Evolutionary conservation across 805 yeast species (phyloP), one percentile per base, ranked within the genome.

Genomic region (Candida parachauliodes): DNA sequence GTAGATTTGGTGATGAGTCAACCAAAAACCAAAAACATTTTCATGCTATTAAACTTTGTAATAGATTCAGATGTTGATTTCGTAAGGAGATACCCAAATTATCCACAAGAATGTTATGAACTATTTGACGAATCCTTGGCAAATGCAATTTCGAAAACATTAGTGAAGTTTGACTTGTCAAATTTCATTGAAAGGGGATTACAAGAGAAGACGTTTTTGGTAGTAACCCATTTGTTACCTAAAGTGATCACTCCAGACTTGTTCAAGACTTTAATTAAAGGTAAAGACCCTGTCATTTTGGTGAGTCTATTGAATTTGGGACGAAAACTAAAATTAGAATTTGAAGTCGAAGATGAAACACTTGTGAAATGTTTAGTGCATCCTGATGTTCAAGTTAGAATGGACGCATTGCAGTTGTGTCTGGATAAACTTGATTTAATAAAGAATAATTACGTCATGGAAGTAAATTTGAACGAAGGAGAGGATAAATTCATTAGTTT

Each of bases 321-420:
- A 1, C 85, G 81, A 53, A 77, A 75, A 27, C 49, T 79, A 17
- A 72, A 37, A 16, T 20, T 43, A 6, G 23, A 43, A 12, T 40
- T 43, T 12, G 36, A 46, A n/a, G 34, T 40, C 16, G 41, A 45
- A 3, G 10, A 32, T 9, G 35, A 40, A 7, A 6, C 32, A 9
- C 34, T 40, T 6, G 12, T 16, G 2, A 39, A 40, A 2, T 55
- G 79, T 17, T 56, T 86, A n/a, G 60, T 66, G n/a, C 74, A 72
- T 37, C 60, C 71, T 40, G 55, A 69, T 37, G 49, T 60, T 2
- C 51, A 52, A 8, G 50, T 64, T 18, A 58, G 89, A 47, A 54
- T 82, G 4, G 69, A 74, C 22, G 74, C 83, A 0, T 71, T 85
- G 26, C 74, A 85, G 10, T 54, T 88, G 11, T 54, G 85, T 89